Evolutionary conservation across 2,329 filamentous ascomycete genomes (phyloP), one percentile per base, ranked within the genome.

Genomic region (Leptodontidium sp.): DNA sequence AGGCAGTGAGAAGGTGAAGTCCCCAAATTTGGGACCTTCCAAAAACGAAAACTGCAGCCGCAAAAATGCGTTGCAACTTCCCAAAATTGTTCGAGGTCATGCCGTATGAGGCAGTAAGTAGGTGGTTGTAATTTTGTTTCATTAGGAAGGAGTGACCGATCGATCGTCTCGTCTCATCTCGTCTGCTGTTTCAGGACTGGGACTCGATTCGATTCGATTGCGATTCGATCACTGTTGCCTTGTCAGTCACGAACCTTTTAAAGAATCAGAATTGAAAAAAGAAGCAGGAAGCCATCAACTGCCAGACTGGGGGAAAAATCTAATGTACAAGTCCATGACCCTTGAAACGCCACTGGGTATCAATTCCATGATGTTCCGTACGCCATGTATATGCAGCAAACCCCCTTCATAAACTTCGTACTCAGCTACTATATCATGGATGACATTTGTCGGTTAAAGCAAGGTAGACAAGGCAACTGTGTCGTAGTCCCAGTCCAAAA

Each of bases 221-320:
- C 62, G 69, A 71, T 61, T 71, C 75, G 74, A 76, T 74, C 75
- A 77, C 75, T 77, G 71, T 71, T 73, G 59, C 69, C 58, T 58
- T 66, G 75, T 77, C 70, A 77, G 75, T 76, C 61, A 70, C 65
- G 29, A 64, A 68, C 53, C 53, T 29, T 62, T 52, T 49, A 52
- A 40, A 38, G 43, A 26, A 63, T 64, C 38, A 62, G 29, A 72
- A 69, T 68, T 58, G 40, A 66, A 64, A 65, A 69, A 71, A 67
- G 65, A 40, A 59, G 55, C 63, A 64, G 45, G 38, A 61, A 68
- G 66, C 63, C 66, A 57, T 50, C 58, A 49, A 32, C 45, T 40
- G 52, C 61, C 32, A 65, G 62, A 65, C 4, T 32, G 26, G 43
- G 38, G 61, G 17, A 63, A 52, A 62, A 15, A 53, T 11, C 63